Evolutionary conservation across 306 rosid genomes (phyloP), one percentile per base, ranked within the genome.

Genomic region (Casuarina cunninghamiana): DNA sequence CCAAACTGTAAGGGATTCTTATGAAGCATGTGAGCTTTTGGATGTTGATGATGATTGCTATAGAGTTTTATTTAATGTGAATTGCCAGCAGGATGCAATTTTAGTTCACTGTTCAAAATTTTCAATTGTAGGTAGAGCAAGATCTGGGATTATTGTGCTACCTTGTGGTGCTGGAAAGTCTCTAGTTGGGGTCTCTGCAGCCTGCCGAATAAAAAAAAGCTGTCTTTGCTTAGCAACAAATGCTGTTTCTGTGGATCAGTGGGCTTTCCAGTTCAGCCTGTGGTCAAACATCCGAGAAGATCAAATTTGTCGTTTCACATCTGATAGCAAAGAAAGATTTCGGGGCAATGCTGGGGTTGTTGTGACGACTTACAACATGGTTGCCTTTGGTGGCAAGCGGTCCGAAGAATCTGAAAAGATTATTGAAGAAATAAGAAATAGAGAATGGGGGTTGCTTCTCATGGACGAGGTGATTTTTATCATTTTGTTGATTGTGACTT

Each of bases 141-240:
- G 98, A 86, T 94, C 98, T 61, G 98, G 98, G 62, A 94, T 94
- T 77, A 94, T 94, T 82, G 98, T 94, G 71, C 84, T 94, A 45
- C 98, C 98, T 57, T 92, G 98, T 79, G 98, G 98, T 84, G 97
- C 98, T 60, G 97, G 97, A 79, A 94, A 94, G 87, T 94, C 98
- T 82, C 84, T 94, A 49, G 98, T 94, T 72, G 98, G 98, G 67
- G 98, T 94, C 82, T 94, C 98, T 85, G 98, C 98, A 39, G 98
- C 98, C 75, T 87, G 87, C 78, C 90, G 97, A 81, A 89, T 94
- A 65, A 93, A 87, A 80, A 92, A 94, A 85, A 94, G 98, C 81
- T 94, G 97, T 73, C 96, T 94, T 76, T 94, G 98, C 90, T 85
- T 94, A 80, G 98, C 98, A 79, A 94, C 98, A 60, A 94, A 94